Evolutionary conservation across 2,329 filamentous ascomycete species (phyloP).

Genomic region (Colletotrichum chrysophilum): DNA sequence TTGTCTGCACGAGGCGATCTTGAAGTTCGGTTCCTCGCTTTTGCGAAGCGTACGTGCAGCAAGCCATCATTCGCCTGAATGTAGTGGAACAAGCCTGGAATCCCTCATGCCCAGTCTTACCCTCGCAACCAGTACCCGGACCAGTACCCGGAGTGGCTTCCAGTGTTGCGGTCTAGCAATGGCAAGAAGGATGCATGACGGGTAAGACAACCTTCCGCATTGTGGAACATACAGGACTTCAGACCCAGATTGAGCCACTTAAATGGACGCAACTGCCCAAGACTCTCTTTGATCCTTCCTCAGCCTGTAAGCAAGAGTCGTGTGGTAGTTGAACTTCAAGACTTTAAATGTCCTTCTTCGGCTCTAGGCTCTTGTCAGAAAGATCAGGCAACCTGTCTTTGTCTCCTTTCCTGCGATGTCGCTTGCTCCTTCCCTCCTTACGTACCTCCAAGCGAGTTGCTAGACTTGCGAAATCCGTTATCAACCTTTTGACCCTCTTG

Average conservation of each 20-base stretch:
- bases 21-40: neutral
- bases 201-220: neutral
- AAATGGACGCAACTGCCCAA: neutral
- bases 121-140: neutral
- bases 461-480: neutral
- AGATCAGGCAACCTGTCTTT: neutral
- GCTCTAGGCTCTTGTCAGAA: neutral
- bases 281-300: neutral
- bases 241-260: neutral
- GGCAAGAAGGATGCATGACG: neutral
- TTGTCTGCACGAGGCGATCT: neutral
- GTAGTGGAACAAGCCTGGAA: neutral
- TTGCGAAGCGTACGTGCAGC: neutral
- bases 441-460: neutral
- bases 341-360: neutral
- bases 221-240: neutral
- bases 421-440: neutral
- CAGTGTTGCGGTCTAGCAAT: neutral
- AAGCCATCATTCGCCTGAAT: neutral
- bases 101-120: neutral
- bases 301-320: neutral
- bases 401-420: neutral
- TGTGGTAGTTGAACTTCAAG: neutral
- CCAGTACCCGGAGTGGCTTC: neutral
- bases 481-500: neutral